Conservation (phyloP, 176 grass and related monocot species). For the Alopecurus myosuroides region DNA sequence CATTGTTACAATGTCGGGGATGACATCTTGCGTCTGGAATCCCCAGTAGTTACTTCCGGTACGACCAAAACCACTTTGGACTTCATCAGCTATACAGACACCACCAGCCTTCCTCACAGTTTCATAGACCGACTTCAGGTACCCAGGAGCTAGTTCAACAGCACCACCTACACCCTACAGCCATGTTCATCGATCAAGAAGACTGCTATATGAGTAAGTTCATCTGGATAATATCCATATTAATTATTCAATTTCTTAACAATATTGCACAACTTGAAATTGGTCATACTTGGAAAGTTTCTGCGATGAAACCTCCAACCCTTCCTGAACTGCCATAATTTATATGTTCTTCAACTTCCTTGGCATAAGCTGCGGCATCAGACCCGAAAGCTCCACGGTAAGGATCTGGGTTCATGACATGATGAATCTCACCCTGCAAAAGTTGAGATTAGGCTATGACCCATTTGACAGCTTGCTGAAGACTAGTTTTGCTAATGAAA, state of each 20-base stretch:
- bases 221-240: background rate
- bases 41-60: slow-evolving; percentile 97
- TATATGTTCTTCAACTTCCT: slow-evolving; percentile 88
- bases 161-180: slow-evolving; percentile 79
- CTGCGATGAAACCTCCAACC: slow-evolving; percentile 94
- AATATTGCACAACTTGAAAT: background rate
- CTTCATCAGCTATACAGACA: slow-evolving; percentile 98
- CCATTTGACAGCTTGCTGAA: background rate
- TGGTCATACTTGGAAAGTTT: slow-evolving; percentile 84
- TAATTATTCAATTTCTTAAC: background rate
- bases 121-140: slow-evolving; percentile 82
- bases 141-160: slow-evolving; percentile 90
- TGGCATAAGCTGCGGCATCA: slow-evolving; percentile 69
- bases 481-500: background rate
- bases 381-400: slow-evolving; percentile 78
- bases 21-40: slow-evolving; percentile 85
- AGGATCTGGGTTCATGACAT: slow-evolving; percentile 96
- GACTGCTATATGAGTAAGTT: background rate
- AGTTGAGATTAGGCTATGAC: background rate
- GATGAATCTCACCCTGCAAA: slow-evolving; percentile 90
- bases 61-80: slow-evolving; percentile 94
- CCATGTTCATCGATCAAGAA: slow-evolving; percentile 22
- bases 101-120: slow-evolving; percentile 79
- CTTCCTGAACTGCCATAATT: slow-evolving; percentile 76
- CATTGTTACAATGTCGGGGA: slow-evolving; percentile 95